Conservation (phyloP, 768 basidiomycete species). For the Boletus eberwhitei region DNA sequence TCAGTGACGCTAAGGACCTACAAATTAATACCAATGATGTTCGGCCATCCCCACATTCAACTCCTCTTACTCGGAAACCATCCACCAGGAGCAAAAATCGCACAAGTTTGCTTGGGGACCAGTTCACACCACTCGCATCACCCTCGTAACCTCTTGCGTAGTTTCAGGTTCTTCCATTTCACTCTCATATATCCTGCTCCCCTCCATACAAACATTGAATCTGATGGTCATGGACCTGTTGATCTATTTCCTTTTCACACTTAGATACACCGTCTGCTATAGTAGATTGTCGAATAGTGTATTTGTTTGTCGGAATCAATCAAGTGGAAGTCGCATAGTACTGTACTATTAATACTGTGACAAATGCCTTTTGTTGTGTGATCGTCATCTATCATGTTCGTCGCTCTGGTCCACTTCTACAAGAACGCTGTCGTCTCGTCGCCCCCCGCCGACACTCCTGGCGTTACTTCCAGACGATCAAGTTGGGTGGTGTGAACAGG, state of each 20-base stretch:
- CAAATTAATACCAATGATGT: constrained; percentile 39
- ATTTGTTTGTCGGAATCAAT: background rate
- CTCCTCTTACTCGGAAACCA: constrained; percentile 66
- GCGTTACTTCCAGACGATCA: constrained; percentile 31
- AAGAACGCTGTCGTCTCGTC: no score
- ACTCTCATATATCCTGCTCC: background rate
- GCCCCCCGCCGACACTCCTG: constrained; percentile 33
- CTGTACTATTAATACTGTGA: background rate
- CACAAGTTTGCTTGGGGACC: constrained; percentile 40
- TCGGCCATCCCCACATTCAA: constrained; percentile 24
- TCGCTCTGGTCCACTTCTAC: constrained; percentile 11
- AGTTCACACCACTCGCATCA: constrained; percentile 19
- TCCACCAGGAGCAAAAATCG: constrained; percentile 56
- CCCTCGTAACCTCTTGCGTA: constrained; percentile 9
- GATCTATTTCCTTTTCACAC: background rate
- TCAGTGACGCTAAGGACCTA: constrained; percentile 33
- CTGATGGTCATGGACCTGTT: background rate
- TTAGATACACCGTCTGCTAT: background rate
- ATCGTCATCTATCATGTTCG: background rate
- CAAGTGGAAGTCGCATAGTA: background rate
- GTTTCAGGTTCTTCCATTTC: constrained; percentile 1
- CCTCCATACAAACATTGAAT: background rate
- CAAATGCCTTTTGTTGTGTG: background rate
- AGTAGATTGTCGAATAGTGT: constrained; percentile 7
- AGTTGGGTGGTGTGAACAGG: constrained; percentile 37